Evolutionary conservation across 1,284 basidiomycete genomes (phyloP).

Genomic region (Pulveroboletus sp.): DNA sequence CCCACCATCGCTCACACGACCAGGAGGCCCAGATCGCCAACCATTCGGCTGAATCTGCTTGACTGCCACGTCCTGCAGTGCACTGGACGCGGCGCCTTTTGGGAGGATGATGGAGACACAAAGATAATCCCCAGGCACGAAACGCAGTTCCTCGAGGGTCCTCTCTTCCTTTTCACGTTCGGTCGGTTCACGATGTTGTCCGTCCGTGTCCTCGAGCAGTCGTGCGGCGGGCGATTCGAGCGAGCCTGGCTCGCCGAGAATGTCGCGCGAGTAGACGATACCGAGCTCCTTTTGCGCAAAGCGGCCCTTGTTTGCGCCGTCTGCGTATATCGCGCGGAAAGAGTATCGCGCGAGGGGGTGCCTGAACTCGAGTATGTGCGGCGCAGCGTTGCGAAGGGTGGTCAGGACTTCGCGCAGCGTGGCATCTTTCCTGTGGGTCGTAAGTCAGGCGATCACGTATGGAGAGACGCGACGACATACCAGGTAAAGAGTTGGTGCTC

Average conservation of each 20-base stretch:
- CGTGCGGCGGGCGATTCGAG: conserved; percentile 56
- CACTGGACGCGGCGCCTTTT: conserved; percentile 54
- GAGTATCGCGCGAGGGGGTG: conserved; percentile 77
- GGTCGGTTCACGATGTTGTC: conserved; percentile 38
- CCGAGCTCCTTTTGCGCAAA: conserved; percentile 76
- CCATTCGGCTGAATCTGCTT: conserved; percentile 39
- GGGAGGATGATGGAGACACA: conserved; percentile 70
- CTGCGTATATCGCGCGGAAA: conserved; percentile 76
- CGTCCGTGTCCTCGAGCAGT: conserved; percentile 55
- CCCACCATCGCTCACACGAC: conserved; percentile 46
- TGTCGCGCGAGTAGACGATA: conserved; percentile 75
- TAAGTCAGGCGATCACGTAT: background rate
- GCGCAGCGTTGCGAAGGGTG: conserved; percentile 66
- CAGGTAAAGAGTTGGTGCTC: conserved; percentile 79
- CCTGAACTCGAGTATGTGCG: conserved; percentile 64
- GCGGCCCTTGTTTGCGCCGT: conserved; percentile 65
- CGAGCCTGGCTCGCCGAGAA: conserved; percentile 72
- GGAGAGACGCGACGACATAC: conserved; percentile 40
- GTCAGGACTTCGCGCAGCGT: conserved; percentile 75
- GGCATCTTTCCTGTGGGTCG: conserved; percentile 65
- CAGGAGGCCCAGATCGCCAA: conserved; percentile 43
- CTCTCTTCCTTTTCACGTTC: conserved; percentile 58
- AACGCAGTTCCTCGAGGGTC: conserved; percentile 73
- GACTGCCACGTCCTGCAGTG: conserved; percentile 25
- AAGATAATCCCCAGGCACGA: conserved; percentile 77